Conservation (phyloP, 1,139 yeast genomes). For the Protomyces inouyei region DNA sequence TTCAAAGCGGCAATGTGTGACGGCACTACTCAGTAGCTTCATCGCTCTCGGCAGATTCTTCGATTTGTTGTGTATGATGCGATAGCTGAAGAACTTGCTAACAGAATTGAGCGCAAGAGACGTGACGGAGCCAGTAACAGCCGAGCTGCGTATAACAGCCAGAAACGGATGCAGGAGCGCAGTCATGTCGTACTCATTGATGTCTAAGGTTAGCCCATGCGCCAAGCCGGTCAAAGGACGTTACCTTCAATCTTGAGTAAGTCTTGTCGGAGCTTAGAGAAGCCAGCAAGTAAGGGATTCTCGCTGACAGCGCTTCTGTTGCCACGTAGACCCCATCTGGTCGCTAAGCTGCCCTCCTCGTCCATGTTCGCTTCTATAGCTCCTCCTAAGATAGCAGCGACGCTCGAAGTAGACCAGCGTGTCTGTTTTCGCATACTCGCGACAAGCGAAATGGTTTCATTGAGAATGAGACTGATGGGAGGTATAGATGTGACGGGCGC, state of each 20-base stretch:
- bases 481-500: constrained; percentile 48
- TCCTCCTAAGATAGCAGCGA: constrained; percentile 74
- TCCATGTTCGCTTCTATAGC: constrained; percentile 45
- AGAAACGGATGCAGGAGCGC: constrained; percentile 81
- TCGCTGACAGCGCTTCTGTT: constrained; percentile 37
- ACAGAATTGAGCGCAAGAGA: constrained; percentile 73
- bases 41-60: constrained; percentile 49
- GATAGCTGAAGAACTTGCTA: constrained; percentile 63
- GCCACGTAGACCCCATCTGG: constrained; percentile 36
- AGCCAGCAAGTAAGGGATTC: constrained; percentile 72
- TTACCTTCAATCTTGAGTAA: constrained; percentile 50
- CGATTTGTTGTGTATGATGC: constrained; percentile 47
- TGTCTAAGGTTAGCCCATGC: constrained; percentile 35
- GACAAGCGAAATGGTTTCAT: constrained; percentile 80
- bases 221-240: neutral
- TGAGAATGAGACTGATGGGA: constrained; percentile 76
- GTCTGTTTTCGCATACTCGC: constrained; percentile 87
- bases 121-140: constrained; percentile 83
- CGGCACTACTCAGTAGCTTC: constrained; percentile 62
- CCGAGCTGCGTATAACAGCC: constrained; percentile 75
- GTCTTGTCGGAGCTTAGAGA: constrained; percentile 70
- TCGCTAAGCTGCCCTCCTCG: constrained; percentile 38
- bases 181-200: constrained; percentile 61
- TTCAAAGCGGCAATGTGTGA: constrained; percentile 93
- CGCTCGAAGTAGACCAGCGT: constrained; percentile 78